These are phyloP conservation scores for Encephalitozoon intestinalis DNA, from an alignment of 371 early-diverging fungal genomes.

Conservation along the genomic window DNA sequence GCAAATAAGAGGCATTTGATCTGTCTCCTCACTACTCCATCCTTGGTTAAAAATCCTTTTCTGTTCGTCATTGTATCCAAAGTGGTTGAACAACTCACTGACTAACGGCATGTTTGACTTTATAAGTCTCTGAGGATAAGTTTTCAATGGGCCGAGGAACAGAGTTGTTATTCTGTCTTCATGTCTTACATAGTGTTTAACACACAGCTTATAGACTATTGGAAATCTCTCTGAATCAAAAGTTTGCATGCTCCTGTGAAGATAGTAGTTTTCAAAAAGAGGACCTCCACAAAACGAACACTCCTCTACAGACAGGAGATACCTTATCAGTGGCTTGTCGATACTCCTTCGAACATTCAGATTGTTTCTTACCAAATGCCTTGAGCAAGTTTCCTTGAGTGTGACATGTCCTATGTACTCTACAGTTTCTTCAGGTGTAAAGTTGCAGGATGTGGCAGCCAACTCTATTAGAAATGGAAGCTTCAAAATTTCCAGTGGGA, in stretches of 20 bases:
- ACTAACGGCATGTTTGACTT: conserved; percentile 42
- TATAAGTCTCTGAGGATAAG: conserved; percentile 20
- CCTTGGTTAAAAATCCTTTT: neutral
- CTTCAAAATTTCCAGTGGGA: conserved; percentile 64
- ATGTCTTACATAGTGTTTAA: conserved; percentile 46
- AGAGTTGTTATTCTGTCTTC: conserved; percentile 40
- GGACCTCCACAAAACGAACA: conserved; percentile 79
- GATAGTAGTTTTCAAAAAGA: conserved; percentile 65
- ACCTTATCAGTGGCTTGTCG: conserved; percentile 64
- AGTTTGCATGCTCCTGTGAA: conserved; percentile 22
- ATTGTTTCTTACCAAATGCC: conserved; percentile 66
- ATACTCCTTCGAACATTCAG: conserved; percentile 63
- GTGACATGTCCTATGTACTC: conserved; percentile 57
- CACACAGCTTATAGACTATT: conserved; percentile 51
- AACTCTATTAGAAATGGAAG: conserved; percentile 51
- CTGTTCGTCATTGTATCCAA: conserved; percentile 11
- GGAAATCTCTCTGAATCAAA: conserved; percentile 28
- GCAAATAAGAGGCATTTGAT: conserved; percentile 25
- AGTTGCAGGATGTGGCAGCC: conserved; percentile 58
- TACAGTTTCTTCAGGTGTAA: conserved; percentile 51
- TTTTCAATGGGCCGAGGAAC: conserved; percentile 23
- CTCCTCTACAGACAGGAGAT: conserved; percentile 64
- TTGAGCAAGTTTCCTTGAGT: conserved; percentile 68
- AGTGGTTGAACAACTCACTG: conserved; percentile 38
- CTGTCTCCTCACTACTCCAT: neutral